Evolutionary conservation across 352 stramenopile species (phyloP), one percentile per base, ranked within the genome.

Genomic region (Blastocystis sp.): DNA sequence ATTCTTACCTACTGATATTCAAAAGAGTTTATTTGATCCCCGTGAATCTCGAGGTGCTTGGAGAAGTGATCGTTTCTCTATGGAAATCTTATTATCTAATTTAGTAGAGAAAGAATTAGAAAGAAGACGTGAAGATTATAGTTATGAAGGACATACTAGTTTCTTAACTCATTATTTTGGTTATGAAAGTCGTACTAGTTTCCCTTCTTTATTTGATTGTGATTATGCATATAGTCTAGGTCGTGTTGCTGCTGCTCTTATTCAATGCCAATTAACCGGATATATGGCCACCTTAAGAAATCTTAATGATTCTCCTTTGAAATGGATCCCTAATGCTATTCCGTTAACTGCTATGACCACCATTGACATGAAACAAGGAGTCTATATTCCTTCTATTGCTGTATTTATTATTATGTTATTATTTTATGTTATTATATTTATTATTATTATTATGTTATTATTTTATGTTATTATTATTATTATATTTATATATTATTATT

Each of bases 141-240:
- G 3, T 24, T 76, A 73, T 68, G 69, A 67, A 19, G 71, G 70
- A n/a, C n/a, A n/a, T n/a, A n/a, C n/a, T n/a, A n/a, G n/a, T n/a
- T n/a, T n/a, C n/a, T n/a, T n/a, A n/a, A 58, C 48, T 7, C 48
- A 58, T 31, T 72, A 62, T 27, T 24, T 72, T 1, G 67, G 67
- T 1, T 73, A 72, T 37, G 42, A 73, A 28, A 68, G 58, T 19
- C 43, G 68, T 13, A 52, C 31, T 31, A 42, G 62, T 19, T 39
- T 71, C 43, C 64, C 58, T 28, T 72, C 64, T 36, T 72, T 76
- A 40, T 76, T 76, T 58, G 71, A 76, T 43, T 76, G 65, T 39
- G 65, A 71, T 31, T 75, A 71, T 23, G 71, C 48, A 3, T 75
- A 68, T 35, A 64, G 48, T 18, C 55, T 74, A 24, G 71, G 70